Percentiles rank a stretch among this genome's conserved stretches.
Evolutionary conservation across 2,329 filamentous ascomycete genomes (phyloP).

Genomic region (Cladosporium sp.): DNA sequence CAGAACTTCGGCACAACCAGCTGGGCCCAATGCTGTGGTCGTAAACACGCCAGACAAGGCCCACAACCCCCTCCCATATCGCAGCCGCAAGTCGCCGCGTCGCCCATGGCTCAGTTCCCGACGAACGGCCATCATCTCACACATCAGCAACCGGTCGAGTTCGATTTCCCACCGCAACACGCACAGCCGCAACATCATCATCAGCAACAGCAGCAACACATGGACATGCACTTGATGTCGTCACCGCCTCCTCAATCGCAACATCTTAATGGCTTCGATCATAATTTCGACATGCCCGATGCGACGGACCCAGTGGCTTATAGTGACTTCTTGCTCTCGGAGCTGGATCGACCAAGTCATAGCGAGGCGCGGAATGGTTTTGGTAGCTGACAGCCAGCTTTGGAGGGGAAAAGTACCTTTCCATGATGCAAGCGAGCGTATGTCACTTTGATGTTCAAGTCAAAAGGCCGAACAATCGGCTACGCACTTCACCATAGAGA

Average conservation of each 20-base stretch:
- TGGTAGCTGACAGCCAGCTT: background rate
- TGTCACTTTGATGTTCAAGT: background rate
- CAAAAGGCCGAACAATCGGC: too few relatives aligned
- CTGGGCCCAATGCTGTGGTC: constrained; percentile 31
- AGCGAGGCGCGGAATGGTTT: background rate
- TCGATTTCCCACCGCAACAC: constrained; percentile 6
- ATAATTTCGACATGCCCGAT: constrained; percentile 12
- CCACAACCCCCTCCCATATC: constrained; percentile 17
- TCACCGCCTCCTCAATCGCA: constrained; percentile 1
- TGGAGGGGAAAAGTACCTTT: background rate
- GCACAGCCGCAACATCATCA: background rate
- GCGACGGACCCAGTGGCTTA: constrained; percentile 6
- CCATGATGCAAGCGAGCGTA: background rate
- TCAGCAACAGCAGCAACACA: background rate
- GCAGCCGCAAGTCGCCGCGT: background rate
- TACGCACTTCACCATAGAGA: too few relatives aligned
- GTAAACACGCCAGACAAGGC: constrained; percentile 28
- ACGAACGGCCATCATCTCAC: background rate
- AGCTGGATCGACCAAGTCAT: constrained; percentile 13
- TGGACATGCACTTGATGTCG: constrained; percentile 1
- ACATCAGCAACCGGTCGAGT: constrained; percentile 4
- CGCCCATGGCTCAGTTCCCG: constrained; percentile 2
- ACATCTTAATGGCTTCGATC: constrained; percentile 8
- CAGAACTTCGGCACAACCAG: constrained; percentile 27
- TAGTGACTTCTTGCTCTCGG: constrained; percentile 12